A percentile compares a stretch with the other conserved stretches of the same genome.
These are phyloP conservation scores for Boechera divaricarpa DNA, from an alignment of 345 rosid genomes.

Conservation along the genomic window DNA sequence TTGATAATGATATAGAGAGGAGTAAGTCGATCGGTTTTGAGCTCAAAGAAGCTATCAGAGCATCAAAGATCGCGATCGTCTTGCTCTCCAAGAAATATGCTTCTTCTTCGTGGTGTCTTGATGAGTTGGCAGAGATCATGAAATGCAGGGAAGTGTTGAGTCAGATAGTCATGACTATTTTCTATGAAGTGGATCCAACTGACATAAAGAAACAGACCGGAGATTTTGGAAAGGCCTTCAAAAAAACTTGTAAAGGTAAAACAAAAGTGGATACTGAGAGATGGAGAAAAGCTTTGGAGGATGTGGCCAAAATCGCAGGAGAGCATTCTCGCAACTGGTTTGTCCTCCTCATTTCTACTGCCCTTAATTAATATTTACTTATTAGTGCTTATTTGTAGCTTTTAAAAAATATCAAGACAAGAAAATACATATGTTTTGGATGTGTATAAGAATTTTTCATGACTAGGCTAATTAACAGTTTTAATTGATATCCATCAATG, in stretches of 20 bases:
- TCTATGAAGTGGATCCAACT: constrained; percentile 8
- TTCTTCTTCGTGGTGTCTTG: neutral
- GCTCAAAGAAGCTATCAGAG: too few species aligned
- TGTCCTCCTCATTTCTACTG: neutral
- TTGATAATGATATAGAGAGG: too few species aligned
- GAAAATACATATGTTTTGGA: neutral
- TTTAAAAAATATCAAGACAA: too few species aligned
- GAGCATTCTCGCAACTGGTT: neutral
- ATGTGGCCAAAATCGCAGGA: too few species aligned
- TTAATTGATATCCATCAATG: neutral
- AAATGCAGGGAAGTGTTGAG: neutral
- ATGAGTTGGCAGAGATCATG: constrained; percentile 5
- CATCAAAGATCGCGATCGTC: too few species aligned
- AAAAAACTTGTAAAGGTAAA: too few species aligned
- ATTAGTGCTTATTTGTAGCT: too few species aligned
- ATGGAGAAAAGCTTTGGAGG: too few species aligned
- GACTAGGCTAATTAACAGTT: neutral
- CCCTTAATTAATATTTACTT: too few species aligned
- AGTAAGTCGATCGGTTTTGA: too few species aligned
- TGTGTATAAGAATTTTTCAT: neutral
- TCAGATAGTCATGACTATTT: neutral
- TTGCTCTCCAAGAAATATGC: neutral
- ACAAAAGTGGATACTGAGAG: too few species aligned
- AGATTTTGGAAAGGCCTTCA: neutral
- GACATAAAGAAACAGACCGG: neutral